phyloP scores from a whole-genome alignment of 1,284 basidiomycete genomes.

The Chondrostereum purpureum region DNA sequence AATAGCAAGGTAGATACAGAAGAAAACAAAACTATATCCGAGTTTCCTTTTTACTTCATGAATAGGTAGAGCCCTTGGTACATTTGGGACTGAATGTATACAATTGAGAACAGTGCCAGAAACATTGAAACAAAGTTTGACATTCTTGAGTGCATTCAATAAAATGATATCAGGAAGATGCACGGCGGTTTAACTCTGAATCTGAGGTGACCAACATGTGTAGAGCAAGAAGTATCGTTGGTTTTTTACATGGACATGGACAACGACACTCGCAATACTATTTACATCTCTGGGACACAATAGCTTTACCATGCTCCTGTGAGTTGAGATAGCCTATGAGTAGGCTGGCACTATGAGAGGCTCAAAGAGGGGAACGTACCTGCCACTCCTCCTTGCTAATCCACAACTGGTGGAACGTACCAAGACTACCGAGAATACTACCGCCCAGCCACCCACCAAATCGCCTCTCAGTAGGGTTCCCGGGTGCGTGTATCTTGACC shows the following conservation, averaged over 20 bases:
- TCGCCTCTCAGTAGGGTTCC: slow-evolving; percentile 81
- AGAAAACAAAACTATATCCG: too few species aligned
- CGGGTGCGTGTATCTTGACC: slow-evolving; percentile 86
- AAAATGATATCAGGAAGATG: too few species aligned
- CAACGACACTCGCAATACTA: slow-evolving; percentile 21
- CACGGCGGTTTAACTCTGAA: too few species aligned
- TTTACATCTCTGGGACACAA: slow-evolving; percentile 77
- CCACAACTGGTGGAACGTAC: slow-evolving; percentile 96
- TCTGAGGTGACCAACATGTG: too few species aligned
- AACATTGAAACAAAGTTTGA: too few species aligned
- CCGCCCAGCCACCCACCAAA: slow-evolving; percentile 93
- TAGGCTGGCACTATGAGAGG: slow-evolving; percentile 9
- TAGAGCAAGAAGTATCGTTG: too few species aligned
- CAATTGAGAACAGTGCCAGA: too few species aligned
- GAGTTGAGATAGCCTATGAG: slow-evolving; percentile 3
- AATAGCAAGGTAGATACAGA: too few species aligned
- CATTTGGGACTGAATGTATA: too few species aligned
- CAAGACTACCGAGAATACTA: slow-evolving; percentile 86
- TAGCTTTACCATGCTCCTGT: slow-evolving; percentile 72
- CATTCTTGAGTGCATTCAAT: too few species aligned
- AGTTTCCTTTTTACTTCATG: too few species aligned
- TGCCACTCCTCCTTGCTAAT: slow-evolving; percentile 90
- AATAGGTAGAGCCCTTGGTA: too few species aligned
- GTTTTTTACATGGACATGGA: background rate
- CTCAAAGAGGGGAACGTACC: slow-evolving; percentile 36